phyloP scores from a whole-genome alignment of 371 early-diverging fungal genomes.

The Capillidium heterosporum region DNA sequence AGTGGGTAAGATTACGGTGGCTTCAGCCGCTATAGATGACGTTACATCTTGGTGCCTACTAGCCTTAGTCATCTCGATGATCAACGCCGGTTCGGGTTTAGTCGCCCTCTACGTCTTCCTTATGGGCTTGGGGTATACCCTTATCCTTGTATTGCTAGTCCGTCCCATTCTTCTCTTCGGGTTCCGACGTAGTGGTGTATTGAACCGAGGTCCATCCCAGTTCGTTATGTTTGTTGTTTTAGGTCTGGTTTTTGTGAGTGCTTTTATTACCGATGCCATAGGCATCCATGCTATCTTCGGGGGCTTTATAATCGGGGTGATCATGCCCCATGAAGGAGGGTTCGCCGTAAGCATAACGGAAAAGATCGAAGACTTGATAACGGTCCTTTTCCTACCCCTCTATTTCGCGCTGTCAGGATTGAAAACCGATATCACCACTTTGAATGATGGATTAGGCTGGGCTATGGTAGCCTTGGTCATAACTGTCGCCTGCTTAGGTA shows the following conservation, averaged over 20 bases:
- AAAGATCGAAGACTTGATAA: conserved; percentile 79
- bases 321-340: conserved; percentile 73
- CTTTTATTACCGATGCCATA: conserved; percentile 68
- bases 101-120: conserved; percentile 52
- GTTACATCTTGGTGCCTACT: conserved; percentile 70
- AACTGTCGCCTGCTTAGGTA: conserved; percentile 62
- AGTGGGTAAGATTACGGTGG: conserved; percentile 63
- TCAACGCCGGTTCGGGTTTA: conserved; percentile 37
- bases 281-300: conserved; percentile 90
- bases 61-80: conserved; percentile 58
- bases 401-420: conserved; percentile 87
- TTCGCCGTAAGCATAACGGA: conserved; percentile 73
- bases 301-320: conserved; percentile 70
- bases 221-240: conserved; percentile 42
- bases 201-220: conserved; percentile 36
- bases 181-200: conserved; percentile 23
- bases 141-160: conserved; percentile 33
- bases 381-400: conserved; percentile 68
- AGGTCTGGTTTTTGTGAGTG: conserved; percentile 34
- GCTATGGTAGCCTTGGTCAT: conserved; percentile 58
- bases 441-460: conserved; percentile 54
- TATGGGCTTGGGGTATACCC: conserved; percentile 30
- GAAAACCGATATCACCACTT: conserved; percentile 59
- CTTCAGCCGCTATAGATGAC: conserved; percentile 77
- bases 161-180: conserved; percentile 28